Base-by-base conservation (phyloP, 305 asterid genomes). In the Nicotiana rustica region DNA sequence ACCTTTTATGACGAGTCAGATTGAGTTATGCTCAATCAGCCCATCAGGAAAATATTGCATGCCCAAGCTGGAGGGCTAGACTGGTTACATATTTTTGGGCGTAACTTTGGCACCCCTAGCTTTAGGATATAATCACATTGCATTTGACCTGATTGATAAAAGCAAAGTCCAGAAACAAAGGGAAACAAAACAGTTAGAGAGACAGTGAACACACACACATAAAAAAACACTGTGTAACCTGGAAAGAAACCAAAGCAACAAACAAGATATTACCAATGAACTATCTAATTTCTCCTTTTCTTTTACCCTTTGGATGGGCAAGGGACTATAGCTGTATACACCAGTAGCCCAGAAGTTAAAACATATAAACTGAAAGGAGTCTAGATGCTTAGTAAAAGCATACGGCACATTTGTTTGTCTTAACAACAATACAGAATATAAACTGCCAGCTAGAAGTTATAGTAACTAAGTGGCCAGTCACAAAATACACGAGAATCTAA, bases 371-470 rank as follows among this genome's bases (percentile, higher is more conserved):
- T 49, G 64, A 71, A 68, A 21, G 79, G 65, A 25, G 79, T 75
- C 61, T 19, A 44, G 60, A 71, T 44, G 36, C 61, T 25, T 44
- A 47, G 60, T 71, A 41, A 68, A 36, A 36, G 4, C 77, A 68
- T 19, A 18, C 10, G 78, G 19, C 36, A 70, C 79, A 73, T 21
- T 73, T 49, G 19, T 73, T 73, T 71, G 79, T 71, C 79, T 71
- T 47, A 49, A 73, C 79, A 52, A 12, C 15, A 25, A 17, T 19
- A 70, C 60, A 44, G 41, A 38, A 47, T 61, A 76, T 60, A 4
- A 78, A 35, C 18, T 77, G 61, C 35, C 79, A 41, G 61, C 69
- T 66, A 75, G 55, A 71, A 62, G 55, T 47, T 21, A 18, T 25
- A 73, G 41, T 47, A 73, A 73, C 79, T 25, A 4, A 21, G 64